Percentiles rank a stretch among this genome's conserved stretches.
Conservation (phyloP, 2,329 filamentous ascomycete species). For the Pestalotiopsis sp. region DNA sequence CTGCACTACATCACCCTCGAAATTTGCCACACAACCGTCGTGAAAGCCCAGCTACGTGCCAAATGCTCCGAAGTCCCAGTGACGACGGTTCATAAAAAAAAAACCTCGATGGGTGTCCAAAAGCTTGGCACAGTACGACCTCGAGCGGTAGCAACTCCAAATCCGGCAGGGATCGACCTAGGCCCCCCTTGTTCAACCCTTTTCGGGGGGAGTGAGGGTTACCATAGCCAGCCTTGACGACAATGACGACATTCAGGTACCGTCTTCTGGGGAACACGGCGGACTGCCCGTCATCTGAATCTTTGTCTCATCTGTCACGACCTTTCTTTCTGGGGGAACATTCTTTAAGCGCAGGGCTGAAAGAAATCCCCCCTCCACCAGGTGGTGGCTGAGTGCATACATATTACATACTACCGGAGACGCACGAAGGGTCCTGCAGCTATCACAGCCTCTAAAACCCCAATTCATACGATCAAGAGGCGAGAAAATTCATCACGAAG, state of each 20-base stretch:
- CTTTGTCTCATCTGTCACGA: background rate
- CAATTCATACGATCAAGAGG: background rate
- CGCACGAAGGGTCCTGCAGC: background rate
- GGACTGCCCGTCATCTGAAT: background rate
- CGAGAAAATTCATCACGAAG: background rate
- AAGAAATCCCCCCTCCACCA: background rate
- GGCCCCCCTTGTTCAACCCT: background rate
- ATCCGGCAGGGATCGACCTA: background rate
- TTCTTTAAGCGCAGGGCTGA: background rate
- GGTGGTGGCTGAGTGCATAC: constrained; percentile 2
- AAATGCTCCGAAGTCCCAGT: background rate
- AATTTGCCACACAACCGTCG: background rate
- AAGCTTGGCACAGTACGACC: constrained; percentile 3
- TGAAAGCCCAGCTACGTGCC: background rate
- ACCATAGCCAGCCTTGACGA: background rate
- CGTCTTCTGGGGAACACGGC: background rate
- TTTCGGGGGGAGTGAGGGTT: background rate
- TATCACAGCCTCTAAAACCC: background rate
- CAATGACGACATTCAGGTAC: constrained; percentile 15
- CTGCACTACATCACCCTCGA: background rate
- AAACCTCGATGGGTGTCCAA: background rate
- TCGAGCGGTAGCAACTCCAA: background rate
- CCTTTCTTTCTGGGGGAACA: background rate
- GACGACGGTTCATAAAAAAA: background rate
- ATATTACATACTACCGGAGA: background rate